phyloP scores from a whole-genome alignment of 441 rosid species.

The Viola pubescens region DNA sequence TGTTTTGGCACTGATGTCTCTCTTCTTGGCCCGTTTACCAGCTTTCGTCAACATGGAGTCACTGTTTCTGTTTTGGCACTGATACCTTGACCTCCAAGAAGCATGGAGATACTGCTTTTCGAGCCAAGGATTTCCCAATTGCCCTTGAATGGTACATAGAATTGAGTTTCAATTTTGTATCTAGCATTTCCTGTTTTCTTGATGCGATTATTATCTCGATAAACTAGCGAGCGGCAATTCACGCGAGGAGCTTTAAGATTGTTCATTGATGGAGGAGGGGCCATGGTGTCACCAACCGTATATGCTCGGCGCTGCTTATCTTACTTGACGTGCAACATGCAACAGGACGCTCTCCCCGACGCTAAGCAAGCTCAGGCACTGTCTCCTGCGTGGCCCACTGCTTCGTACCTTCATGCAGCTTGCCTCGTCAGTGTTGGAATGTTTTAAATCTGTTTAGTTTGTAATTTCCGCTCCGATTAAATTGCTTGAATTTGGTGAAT shows the following conservation, averaged over 20 bases:
- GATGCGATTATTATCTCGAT: neutral
- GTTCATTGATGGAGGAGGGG: constrained; percentile 48
- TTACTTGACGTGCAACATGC: constrained; percentile 66
- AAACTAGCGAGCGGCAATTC: neutral
- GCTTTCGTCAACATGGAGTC: too few species aligned
- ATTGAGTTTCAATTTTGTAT: constrained; percentile 28
- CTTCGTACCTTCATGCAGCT: constrained; percentile 88
- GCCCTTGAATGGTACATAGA: constrained; percentile 70
- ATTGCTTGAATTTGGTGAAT: too few species aligned
- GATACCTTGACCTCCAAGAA: constrained; percentile 69
- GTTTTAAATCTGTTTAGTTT: too few species aligned
- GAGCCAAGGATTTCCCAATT: constrained; percentile 61
- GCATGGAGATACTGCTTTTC: constrained; percentile 82
- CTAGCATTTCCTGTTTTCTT: neutral
- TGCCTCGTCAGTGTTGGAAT: constrained; percentile 80
- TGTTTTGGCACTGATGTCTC: neutral
- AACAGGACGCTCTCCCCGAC: constrained; percentile 89
- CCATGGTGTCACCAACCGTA: constrained; percentile 85
- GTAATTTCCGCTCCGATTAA: too few species aligned
- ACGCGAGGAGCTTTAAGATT: neutral
- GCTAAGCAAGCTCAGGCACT: constrained; percentile 91
- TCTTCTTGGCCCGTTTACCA: constrained; percentile 22
- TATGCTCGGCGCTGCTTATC: constrained; percentile 86
- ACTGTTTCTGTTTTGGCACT: constrained; percentile 1
- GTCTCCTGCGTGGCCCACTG: constrained; percentile 83